Percentiles rank a stretch among this genome's conserved stretches.
Evolutionary conservation across 768 basidiomycete genomes (phyloP).

Genomic region (Agaricus blazei): DNA sequence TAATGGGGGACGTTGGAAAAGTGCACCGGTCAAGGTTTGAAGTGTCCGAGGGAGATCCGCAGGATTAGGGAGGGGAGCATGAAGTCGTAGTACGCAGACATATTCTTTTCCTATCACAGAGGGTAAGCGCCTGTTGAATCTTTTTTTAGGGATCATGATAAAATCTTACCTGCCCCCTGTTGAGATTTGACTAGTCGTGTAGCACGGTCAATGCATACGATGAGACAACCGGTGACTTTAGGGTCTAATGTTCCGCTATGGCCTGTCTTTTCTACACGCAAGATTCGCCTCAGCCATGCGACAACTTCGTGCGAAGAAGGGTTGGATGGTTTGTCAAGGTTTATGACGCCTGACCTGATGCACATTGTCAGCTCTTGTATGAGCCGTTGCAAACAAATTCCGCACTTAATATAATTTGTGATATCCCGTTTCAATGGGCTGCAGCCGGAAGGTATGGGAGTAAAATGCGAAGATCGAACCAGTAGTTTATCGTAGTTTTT

Average conservation of each 20-base stretch:
- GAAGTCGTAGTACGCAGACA: slow-evolving; percentile 92
- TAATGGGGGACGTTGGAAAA: slow-evolving; percentile 97
- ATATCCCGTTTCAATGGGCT: slow-evolving; percentile 96
- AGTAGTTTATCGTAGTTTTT: slow-evolving; percentile 99
- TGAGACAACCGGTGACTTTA: slow-evolving; percentile 97
- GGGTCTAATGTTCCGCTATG: slow-evolving; percentile 99
- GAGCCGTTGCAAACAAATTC: slow-evolving; percentile 2
- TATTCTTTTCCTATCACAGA: slow-evolving; percentile 83
- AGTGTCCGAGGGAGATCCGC: slow-evolving; percentile 88
- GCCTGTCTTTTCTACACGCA: slow-evolving; percentile 96
- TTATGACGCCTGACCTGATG: slow-evolving; percentile 91
- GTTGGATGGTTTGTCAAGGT: slow-evolving; percentile 97
- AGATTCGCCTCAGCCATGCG: slow-evolving; percentile 95
- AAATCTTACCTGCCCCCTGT: slow-evolving; percentile 83
- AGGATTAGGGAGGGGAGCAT: slow-evolving; percentile 75
- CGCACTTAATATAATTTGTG: slow-evolving; percentile 81
- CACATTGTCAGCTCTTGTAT: slow-evolving; percentile 8
- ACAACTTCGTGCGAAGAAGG: slow-evolving; percentile 99
- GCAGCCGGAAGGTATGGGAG: slow-evolving; percentile 92
- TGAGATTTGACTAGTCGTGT: slow-evolving; percentile 97
- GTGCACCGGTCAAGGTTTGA: slow-evolving; percentile 94
- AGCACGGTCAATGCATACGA: slow-evolving; percentile 98
- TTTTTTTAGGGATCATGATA: background rate
- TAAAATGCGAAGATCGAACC: slow-evolving; percentile 94
- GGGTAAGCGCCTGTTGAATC: background rate